Evolutionary conservation across 352 stramenopile genomes (phyloP), one percentile per base, ranked within the genome.

Genomic region (Globisporangium radiosum): DNA sequence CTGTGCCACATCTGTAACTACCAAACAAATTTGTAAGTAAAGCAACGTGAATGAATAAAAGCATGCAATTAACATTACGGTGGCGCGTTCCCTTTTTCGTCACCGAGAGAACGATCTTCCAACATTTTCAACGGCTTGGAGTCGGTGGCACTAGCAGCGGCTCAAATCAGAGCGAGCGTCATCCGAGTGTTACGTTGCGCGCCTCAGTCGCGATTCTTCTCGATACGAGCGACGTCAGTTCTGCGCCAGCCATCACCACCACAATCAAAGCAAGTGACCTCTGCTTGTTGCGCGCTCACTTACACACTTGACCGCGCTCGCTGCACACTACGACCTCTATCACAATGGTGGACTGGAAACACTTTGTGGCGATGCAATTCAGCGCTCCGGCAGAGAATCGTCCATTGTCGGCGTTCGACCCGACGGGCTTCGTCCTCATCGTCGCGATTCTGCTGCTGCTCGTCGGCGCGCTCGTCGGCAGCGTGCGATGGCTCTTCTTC

Each of bases 351-450:
- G 79, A 65, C 72, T 92, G 78, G 82, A 74, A 59, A 33, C 65
- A 73, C 59, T 89, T 90, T 68, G 81, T 91, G 57, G 81, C 76
- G 43, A 85, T 81, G 57, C 85, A 94, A 62, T 94, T 94, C 70
- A 88, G 92, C 71, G 80, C 75, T 38, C 78, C 88, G 72, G n/a
- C 43, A 15, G 88, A 91, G 67, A 87, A 87, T 65, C 77, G 79
- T 13, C 85, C 85, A 39, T 82, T 90, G 56, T 92, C 85, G 63
- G 74, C 78, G 19, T 92, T 94, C 58, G 85, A 94, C 56, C 85
- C 85, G 53, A 89, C 85, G n/a, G 85, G 85, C 57, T 92, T 91
- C 66, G 73, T 94, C 69, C 88, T 94, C 69, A 61, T 94, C 67
- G 65, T 90, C 54, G 81, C 82, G 36, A 73, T 69, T 57, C 64